Percentiles rank a stretch among this genome's conserved stretches.
phyloP scores from a whole-genome alignment of 108 stramenopile genomes.

The Schizochytrium sp. region DNA sequence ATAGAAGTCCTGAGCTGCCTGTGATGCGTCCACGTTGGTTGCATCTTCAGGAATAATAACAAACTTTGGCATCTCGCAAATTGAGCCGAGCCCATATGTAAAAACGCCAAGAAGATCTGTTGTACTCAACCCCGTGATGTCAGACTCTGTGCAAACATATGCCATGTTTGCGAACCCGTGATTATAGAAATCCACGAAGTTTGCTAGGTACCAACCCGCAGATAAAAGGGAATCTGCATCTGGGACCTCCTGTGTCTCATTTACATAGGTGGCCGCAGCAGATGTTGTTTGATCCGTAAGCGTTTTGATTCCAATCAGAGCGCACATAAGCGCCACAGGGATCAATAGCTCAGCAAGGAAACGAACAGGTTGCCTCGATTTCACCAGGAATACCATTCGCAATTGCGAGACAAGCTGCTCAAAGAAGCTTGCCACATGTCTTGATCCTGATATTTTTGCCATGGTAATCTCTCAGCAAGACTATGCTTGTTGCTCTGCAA shows the following conservation, averaged over 20 bases:
- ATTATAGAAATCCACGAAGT: background rate
- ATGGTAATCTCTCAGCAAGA: no score
- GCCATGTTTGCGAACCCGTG: background rate
- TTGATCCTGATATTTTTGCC: no score
- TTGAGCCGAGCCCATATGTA: background rate
- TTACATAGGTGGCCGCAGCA: background rate
- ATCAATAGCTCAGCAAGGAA: slow-evolving; percentile 31
- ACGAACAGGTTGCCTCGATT: background rate
- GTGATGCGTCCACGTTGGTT: background rate
- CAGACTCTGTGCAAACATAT: background rate
- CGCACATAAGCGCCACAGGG: slow-evolving; percentile 12
- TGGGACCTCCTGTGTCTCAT: slow-evolving; percentile 4
- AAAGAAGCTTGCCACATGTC: background rate
- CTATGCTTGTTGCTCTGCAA: no score
- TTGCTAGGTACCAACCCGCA: slow-evolving; percentile 23
- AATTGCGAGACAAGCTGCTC: slow-evolving; percentile 25
- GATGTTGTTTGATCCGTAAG: background rate
- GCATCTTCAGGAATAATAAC: background rate
- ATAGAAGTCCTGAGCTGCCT: background rate
- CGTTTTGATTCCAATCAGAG: slow-evolving; percentile 14
- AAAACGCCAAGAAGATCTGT: background rate
- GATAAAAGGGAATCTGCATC: background rate
- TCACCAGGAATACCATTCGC: slow-evolving; percentile 10
- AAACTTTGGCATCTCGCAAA: slow-evolving; percentile 26
- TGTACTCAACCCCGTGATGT: background rate